phyloP scores from a whole-genome alignment of 495 filamentous ascomycete genomes.

The Penicillium crystallinum region DNA sequence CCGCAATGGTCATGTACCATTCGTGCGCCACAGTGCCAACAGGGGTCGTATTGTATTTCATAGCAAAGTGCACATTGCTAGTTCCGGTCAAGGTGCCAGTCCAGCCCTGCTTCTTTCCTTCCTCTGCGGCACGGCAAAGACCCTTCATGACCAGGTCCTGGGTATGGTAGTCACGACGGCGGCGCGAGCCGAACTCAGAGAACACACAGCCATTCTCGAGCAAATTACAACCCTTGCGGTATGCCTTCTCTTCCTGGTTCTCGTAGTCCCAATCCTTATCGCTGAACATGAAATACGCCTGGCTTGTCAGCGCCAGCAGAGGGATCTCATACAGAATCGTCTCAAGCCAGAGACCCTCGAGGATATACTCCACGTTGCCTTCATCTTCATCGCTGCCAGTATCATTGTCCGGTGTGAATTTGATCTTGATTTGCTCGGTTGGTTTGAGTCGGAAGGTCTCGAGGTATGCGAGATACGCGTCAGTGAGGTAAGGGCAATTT shows the following conservation, averaged over 20 bases:
- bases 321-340: conserved; percentile 98
- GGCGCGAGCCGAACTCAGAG: conserved; percentile 88
- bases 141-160: conserved; percentile 89
- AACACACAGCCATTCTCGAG: conserved; percentile 79
- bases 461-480: conserved; percentile 74
- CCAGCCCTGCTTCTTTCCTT: conserved; percentile 56
- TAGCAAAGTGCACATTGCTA: conserved; percentile 95
- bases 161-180: conserved; percentile 88
- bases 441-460: conserved; percentile 75
- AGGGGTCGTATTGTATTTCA: conserved; percentile 75
- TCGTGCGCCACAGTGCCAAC: conserved; percentile 96
- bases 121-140: conserved; percentile 64
- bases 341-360: conserved; percentile 83
- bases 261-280: conserved; percentile 84
- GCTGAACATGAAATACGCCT: conserved; percentile 95
- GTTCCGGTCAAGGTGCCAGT: conserved; percentile 76
- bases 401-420: conserved; percentile 61
- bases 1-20: conserved; percentile 98
- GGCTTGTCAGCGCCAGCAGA: conserved; percentile 81
- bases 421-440: conserved; percentile 67
- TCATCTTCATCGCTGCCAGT: conserved; percentile 61
- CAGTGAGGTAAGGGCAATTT: conserved; percentile 75
- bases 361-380: conserved; percentile 67
- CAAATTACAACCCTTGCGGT: conserved; percentile 67
- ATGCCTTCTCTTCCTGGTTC: conserved; percentile 78